A percentile compares a stretch with the other conserved stretches of the same genome.
Conservation (phyloP, 2,329 filamentous ascomycete genomes). For the Epichloe typhina region DNA sequence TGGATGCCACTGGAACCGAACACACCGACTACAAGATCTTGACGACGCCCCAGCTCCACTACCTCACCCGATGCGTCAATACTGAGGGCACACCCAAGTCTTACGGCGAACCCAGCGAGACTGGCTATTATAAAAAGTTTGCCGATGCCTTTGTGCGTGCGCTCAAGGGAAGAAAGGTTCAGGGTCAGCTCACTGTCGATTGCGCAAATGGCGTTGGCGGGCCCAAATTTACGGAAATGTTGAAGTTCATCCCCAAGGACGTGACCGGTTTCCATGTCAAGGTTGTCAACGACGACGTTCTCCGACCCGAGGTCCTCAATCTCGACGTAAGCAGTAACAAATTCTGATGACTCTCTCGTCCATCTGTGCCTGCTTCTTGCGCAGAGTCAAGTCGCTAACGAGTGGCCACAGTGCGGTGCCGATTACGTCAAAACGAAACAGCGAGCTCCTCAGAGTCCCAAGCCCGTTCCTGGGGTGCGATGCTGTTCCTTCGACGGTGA, state of each 20-base stretch:
- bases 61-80: slow-evolving; percentile 88
- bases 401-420: slow-evolving; percentile 58
- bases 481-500: slow-evolving; percentile 91
- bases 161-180: slow-evolving; percentile 61
- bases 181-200: slow-evolving; percentile 70
- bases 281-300: slow-evolving; percentile 84
- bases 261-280: slow-evolving; percentile 66
- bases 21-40: slow-evolving; percentile 79
- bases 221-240: slow-evolving; percentile 73
- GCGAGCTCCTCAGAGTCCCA: slow-evolving; percentile 71
- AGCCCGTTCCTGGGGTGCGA: slow-evolving; percentile 61
- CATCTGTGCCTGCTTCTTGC: not conserved
- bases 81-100: slow-evolving; percentile 75
- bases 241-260: slow-evolving; percentile 65
- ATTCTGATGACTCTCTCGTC: too few species aligned
- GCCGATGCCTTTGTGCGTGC: slow-evolving; percentile 71
- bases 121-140: slow-evolving; percentile 92
- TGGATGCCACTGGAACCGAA: slow-evolving; percentile 62
- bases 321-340: slow-evolving; percentile 50
- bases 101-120: slow-evolving; percentile 80
- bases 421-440: slow-evolving; percentile 98
- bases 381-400: not conserved
- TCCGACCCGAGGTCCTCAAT: slow-evolving; percentile 81
- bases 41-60: slow-evolving; percentile 96
- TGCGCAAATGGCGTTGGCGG: slow-evolving; percentile 95